Evolutionary conservation across 345 rosid genomes (phyloP).

Genomic region (Melaleuca quinquenervia): DNA sequence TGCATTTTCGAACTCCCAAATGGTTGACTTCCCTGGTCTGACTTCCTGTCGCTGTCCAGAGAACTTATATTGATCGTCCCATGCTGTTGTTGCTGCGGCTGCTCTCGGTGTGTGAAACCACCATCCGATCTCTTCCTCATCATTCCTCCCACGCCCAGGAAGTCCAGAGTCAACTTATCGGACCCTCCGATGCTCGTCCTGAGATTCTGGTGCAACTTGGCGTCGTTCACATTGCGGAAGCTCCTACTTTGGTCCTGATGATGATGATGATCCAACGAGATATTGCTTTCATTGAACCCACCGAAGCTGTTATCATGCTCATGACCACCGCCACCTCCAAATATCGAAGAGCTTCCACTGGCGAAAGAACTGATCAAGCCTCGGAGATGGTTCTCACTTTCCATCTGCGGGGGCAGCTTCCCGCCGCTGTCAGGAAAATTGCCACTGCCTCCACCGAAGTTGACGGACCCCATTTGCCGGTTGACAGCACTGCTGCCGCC

Average conservation of each 20-base stretch:
- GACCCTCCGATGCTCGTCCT: constrained; percentile 29
- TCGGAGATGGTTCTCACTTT: constrained; percentile 34
- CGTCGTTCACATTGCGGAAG: constrained; percentile 7
- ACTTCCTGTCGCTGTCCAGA: constrained; percentile 1
- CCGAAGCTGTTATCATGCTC: constrained; percentile 12
- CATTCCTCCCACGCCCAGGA: constrained; percentile 75
- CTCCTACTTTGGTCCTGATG: not conserved
- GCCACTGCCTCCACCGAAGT: not conserved
- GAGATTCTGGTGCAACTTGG: constrained; percentile 11
- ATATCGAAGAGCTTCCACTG: constrained; percentile 16
- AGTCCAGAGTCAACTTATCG: constrained; percentile 64
- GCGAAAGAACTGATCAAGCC: constrained; percentile 56
- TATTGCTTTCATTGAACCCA: constrained; percentile 6
- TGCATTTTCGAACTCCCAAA: constrained; percentile 3
- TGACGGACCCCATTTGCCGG: not conserved
- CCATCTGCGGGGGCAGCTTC: constrained; percentile 11
- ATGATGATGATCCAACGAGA: not conserved
- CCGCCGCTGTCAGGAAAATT: constrained; percentile 3
- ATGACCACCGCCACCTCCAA: constrained; percentile 9
- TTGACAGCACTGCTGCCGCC: constrained; percentile 3
- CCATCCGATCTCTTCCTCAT: constrained; percentile 23
- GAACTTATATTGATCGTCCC: not conserved
- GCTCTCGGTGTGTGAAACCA: constrained; percentile 5
- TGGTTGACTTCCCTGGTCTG: constrained; percentile 8
- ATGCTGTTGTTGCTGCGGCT: constrained; percentile 6